These are phyloP conservation scores for Aspergillus persii DNA, from an alignment of 2,329 filamentous ascomycete genomes.

Conservation along the genomic window DNA sequence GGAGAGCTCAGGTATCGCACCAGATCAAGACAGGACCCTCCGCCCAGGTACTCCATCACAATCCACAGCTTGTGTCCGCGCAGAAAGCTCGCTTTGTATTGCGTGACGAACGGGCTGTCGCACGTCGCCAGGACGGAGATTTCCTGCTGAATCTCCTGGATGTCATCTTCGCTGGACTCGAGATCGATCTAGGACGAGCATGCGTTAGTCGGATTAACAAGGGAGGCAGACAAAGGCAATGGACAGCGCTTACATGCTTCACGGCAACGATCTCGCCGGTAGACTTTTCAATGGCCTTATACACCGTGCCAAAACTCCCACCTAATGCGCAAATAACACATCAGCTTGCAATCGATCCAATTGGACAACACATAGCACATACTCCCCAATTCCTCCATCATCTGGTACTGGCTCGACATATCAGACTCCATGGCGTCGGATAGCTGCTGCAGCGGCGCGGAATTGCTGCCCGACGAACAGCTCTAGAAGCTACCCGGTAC, in stretches of 20 bases:
- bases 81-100: constrained; percentile 96
- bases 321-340: constrained; percentile 49
- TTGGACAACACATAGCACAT: constrained; percentile 42
- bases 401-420: constrained; percentile 85
- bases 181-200: constrained; percentile 75
- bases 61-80: constrained; percentile 98
- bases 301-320: constrained; percentile 94
- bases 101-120: constrained; percentile 87
- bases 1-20: constrained; percentile 44
- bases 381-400: constrained; percentile 95
- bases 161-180: constrained; percentile 97
- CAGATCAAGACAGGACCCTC: constrained; percentile 91
- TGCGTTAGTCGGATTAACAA: neutral
- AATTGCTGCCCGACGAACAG: constrained; percentile 2
- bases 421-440: constrained; percentile 37
- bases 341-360: constrained; percentile 15
- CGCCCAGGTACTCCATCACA: constrained; percentile 96
- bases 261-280: constrained; percentile 94
- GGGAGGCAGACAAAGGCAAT: neutral
- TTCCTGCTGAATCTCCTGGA: constrained; percentile 96
- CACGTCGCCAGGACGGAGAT: constrained; percentile 94
- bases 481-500: neutral
- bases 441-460: constrained; percentile 8
- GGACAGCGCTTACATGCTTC: constrained; percentile 71
- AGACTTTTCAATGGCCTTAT: constrained; percentile 87